Conservation (phyloP, 2,329 filamentous ascomycete genomes). For the Pleochaeta shiraiana region DNA sequence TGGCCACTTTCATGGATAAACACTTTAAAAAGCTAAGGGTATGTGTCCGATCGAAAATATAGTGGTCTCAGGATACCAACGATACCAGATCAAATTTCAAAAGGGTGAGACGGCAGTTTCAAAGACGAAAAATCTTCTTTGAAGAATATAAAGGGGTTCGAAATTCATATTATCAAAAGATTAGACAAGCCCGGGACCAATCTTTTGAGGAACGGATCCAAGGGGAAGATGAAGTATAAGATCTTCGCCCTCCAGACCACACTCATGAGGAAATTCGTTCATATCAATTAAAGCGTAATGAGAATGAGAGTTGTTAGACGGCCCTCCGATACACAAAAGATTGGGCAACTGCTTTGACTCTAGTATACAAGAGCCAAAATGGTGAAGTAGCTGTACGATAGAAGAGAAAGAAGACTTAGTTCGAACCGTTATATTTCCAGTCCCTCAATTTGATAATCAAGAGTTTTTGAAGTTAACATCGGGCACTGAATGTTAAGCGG, state of each 20-base stretch:
- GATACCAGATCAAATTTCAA: not conserved
- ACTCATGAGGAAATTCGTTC: not conserved
- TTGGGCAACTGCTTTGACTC: not conserved
- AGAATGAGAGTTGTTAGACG: not conserved
- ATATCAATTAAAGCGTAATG: not conserved
- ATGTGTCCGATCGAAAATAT: not conserved
- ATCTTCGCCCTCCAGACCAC: not conserved
- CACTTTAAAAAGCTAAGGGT: not conserved
- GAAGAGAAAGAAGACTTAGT: not conserved
- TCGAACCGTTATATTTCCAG: not conserved
- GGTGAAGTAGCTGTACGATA: not conserved
- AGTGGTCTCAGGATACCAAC: not conserved
- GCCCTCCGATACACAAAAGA: not conserved
- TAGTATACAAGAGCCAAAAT: not conserved
- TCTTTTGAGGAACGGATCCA: not conserved
- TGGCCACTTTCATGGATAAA: not conserved
- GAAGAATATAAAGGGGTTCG: not conserved
- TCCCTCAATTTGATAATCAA: not conserved
- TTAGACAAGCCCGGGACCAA: not conserved
- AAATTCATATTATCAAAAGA: not conserved
- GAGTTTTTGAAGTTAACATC: too few species aligned
- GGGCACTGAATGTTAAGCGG: not conserved
- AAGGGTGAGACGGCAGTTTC: not conserved
- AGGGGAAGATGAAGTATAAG: not conserved
- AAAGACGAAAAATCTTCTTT: not conserved